Evolutionary conservation across 169 alveolate genomes (phyloP).

Genomic region (Neospora caninum): DNA sequence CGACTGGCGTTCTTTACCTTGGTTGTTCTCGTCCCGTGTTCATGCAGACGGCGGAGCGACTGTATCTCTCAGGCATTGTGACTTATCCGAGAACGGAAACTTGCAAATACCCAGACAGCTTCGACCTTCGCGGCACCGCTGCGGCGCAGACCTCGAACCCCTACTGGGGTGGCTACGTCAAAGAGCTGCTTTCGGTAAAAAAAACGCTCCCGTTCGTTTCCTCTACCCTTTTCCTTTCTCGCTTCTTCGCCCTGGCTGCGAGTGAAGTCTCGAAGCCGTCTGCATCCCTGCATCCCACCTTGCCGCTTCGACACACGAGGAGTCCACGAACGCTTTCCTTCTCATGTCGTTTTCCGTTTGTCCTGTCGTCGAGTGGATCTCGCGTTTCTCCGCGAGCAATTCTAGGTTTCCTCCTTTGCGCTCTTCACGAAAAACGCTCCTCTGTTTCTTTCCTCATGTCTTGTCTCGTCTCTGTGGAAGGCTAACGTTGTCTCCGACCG

Average conservation of each 20-base stretch:
- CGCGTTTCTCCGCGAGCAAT: too few species aligned
- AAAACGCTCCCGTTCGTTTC: neutral
- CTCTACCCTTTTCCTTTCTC: neutral
- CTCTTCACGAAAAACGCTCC: neutral
- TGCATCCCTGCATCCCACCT: too few species aligned
- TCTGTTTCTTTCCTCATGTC: too few species aligned
- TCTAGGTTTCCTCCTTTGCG: too few species aligned
- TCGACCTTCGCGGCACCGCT: constrained; percentile 58
- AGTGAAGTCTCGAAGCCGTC: too few species aligned
- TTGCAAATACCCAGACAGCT: constrained; percentile 78
- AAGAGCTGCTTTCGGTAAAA: constrained; percentile 55
- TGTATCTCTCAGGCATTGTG: constrained; percentile 92
- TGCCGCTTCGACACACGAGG: too few species aligned
- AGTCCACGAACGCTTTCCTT: too few species aligned
- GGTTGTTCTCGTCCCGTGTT: neutral
- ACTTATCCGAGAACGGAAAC: constrained; percentile 98
- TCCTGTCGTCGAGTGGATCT: too few species aligned
- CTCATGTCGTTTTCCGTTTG: too few species aligned
- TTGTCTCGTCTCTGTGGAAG: too few species aligned
- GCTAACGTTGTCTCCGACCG: too few species aligned
- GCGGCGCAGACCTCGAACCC: constrained; percentile 63
- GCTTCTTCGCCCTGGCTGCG: neutral
- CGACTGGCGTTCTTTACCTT: neutral
- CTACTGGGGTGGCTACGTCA: constrained; percentile 67
- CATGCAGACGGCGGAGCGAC: constrained; percentile 90